Conservation (phyloP, 768 basidiomycete species). For the Lentinula lateritia region DNA sequence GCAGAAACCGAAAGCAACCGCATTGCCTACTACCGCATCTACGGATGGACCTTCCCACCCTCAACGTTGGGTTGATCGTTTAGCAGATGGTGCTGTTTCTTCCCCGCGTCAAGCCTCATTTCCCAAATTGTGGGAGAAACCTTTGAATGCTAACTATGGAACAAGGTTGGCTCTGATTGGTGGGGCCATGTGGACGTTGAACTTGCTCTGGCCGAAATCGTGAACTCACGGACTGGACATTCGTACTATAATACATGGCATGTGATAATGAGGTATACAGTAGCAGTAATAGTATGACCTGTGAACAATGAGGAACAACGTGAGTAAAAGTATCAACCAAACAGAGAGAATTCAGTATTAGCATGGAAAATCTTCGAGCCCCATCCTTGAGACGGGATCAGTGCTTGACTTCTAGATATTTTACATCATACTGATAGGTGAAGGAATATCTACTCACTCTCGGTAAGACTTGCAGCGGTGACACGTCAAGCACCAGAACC, state of each 20-base stretch:
- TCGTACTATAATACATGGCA: neutral
- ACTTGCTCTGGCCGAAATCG: conserved; percentile 49
- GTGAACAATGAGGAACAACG: neutral
- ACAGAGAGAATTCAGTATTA: conserved; percentile 61
- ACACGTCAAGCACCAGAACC: neutral
- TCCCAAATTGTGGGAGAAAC: conserved; percentile 18
- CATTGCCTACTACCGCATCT: neutral
- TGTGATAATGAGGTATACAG: no score
- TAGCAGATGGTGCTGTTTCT: conserved; percentile 22
- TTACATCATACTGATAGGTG: conserved; percentile 47
- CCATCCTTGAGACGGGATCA: conserved; percentile 71
- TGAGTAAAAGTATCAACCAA: neutral
- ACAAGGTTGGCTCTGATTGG: conserved; percentile 33
- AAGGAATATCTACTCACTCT: conserved; percentile 28
- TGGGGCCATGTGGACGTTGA: conserved; percentile 57
- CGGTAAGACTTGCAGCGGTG: neutral
- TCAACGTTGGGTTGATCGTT: conserved; percentile 35
- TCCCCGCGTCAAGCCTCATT: conserved; percentile 1
- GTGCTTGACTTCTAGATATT: conserved; percentile 86
- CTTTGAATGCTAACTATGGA: conserved; percentile 29
- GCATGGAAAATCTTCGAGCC: conserved; percentile 80
- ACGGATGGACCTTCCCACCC: conserved; percentile 10
- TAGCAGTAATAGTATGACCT: neutral
- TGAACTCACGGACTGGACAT: neutral
- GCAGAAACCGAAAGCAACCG: conserved; percentile 10